A percentile compares a stretch with the other conserved stretches of the same genome.
These are phyloP conservation scores for Fraxinus latifolia DNA, from an alignment of 305 asterid genomes.

Conservation along the genomic window DNA sequence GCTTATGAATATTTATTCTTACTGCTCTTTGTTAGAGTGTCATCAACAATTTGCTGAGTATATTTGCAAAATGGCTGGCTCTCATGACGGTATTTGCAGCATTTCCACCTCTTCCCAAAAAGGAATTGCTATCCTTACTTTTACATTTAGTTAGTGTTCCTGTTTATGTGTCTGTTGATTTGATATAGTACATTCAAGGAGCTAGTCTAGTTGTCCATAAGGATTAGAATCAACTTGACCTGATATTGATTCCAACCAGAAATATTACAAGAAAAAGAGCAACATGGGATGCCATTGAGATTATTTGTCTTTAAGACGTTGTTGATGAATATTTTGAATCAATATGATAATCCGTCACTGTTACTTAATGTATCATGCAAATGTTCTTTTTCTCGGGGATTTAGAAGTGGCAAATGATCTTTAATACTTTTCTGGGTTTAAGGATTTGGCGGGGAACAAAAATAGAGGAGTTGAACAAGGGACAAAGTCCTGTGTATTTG, in stretches of 20 bases:
- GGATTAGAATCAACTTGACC: conserved; percentile 11
- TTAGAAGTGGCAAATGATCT: not conserved
- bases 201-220: conserved; percentile 4
- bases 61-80: not conserved
- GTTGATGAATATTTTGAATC: not conserved
- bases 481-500: conserved; percentile 1
- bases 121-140: not conserved
- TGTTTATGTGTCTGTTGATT: conserved; percentile 10
- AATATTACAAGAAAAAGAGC: conserved; percentile 2
- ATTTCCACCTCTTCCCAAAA: not conserved
- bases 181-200: not conserved
- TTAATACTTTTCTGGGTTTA: not conserved
- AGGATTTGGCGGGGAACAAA: conserved; percentile 12
- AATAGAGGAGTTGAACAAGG: not conserved
- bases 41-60: not conserved
- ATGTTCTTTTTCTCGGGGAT: not conserved
- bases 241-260: not conserved
- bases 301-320: not conserved
- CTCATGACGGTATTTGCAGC: not conserved
- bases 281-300: not conserved
- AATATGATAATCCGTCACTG: not conserved
- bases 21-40: not conserved
- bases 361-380: conserved; percentile 10
- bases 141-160: not conserved
- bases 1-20: not conserved